Evolutionary conservation across 257 asterid genomes (phyloP), one percentile per base, ranked within the genome.

Genomic region (Verbena officinalis): DNA sequence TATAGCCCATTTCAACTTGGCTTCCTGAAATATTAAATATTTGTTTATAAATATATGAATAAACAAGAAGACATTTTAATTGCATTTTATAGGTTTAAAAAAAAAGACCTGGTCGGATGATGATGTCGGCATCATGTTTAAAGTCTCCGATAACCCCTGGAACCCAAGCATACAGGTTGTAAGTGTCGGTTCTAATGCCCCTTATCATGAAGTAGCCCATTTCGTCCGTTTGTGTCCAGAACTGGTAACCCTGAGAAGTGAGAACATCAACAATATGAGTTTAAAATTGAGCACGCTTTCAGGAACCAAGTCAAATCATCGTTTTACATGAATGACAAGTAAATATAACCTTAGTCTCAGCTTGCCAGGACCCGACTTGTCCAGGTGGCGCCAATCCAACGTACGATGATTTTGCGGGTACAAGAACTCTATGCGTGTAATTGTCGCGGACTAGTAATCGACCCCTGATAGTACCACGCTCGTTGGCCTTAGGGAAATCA

Each of bases 311-410:
- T 2, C 2, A 27, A 27, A 27, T 27, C 4, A 2, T 5, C 33
- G 5, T 27, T 2, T 27, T 27, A 27, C 33, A 27, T 9, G 14
- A 13, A 36, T 14, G 11, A 46, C n/a, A 27, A 30, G 36, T 19
- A 2, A 27, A 19, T 53, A 19, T 3, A 17, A 67, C 96, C 95
- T 91, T 82, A 54, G 65, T 67, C 3, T 83, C 86, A 17, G 31
- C 67, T 73, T 86, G 96, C 96, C 98, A 91, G 6, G 95, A 86
- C 55, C 96, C 96, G 0, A 39, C 66, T 15, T 51, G 62, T 56
- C 96, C 96, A 0, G 81, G 89, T 0, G 78, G 64, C 13, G 96
- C 95, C 66, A 91, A 69, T 20, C 91, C 96, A 1, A 91, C 76
- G 65, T 76, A 69, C 3, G 95, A 90, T 39, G 70, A 71, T 64